These are phyloP conservation scores for Amanita pallidorosea DNA, from an alignment of 768 basidiomycete genomes.

Conservation along the genomic window DNA sequence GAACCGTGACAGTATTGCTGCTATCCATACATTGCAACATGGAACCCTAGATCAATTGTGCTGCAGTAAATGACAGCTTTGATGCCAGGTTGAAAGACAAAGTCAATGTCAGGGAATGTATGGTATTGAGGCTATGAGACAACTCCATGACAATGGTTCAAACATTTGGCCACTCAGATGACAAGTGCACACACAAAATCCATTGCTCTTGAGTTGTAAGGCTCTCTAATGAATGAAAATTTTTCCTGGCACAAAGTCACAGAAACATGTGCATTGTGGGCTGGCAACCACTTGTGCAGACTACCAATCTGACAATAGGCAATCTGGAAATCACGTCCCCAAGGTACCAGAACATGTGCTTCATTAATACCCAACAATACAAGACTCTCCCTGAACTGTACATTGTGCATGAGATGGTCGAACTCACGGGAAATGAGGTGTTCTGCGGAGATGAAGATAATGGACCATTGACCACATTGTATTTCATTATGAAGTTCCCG, in stretches of 20 bases:
- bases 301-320: conserved; percentile 12
- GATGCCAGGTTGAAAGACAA: conserved; percentile 10
- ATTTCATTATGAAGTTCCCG: conserved; percentile 12
- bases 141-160: conserved; percentile 8
- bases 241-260: conserved; percentile 7
- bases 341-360: conserved; percentile 14
- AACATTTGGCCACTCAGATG: conserved; percentile 10
- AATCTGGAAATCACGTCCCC: conserved; percentile 12
- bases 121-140: conserved; percentile 8
- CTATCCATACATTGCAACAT: conserved; percentile 12
- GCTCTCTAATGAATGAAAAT: conserved; percentile 3
- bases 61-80: conserved; percentile 12
- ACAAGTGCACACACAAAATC: conserved; percentile 7
- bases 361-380: conserved; percentile 15
- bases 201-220: conserved; percentile 5
- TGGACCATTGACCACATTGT: conserved; percentile 11
- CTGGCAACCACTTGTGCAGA: conserved; percentile 9
- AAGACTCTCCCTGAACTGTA: conserved; percentile 11
- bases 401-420: conserved; percentile 10
- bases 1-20: too few relatives aligned
- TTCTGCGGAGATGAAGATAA: conserved; percentile 14
- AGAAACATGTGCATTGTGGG: conserved; percentile 9
- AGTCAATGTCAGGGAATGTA: conserved; percentile 12
- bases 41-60: conserved; percentile 10
- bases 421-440: conserved; percentile 10